Conservation (phyloP, 345 rosid species). For the Dovyalis caffra region DNA sequence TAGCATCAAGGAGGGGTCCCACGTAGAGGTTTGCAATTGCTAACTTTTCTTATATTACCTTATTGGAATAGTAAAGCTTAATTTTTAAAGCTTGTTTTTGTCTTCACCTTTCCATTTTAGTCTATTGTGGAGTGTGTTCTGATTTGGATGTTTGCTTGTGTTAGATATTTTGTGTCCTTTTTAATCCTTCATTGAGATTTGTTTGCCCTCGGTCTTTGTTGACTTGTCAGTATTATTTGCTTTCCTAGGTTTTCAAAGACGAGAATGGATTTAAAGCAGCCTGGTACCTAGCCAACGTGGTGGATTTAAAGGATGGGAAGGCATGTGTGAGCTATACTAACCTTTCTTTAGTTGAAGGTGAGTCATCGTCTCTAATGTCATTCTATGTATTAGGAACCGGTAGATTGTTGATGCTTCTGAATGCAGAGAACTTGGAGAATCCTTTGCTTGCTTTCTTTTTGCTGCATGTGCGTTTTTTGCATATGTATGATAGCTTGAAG, state of each 20-base stretch:
- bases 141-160: not conserved
- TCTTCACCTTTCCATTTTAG: not conserved
- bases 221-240: not conserved
- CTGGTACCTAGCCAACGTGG: constrained; percentile 78
- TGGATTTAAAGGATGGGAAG: constrained; percentile 68
- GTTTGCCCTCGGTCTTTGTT: not conserved
- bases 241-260: constrained; percentile 70
- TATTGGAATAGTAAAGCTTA: not conserved
- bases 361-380: constrained; percentile 16
- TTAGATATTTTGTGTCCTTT: not conserved
- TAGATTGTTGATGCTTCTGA: constrained; percentile 1
- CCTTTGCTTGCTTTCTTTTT: not conserved
- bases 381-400: not conserved
- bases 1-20: constrained; percentile 65
- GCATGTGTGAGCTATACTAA: constrained; percentile 73
- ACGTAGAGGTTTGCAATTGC: constrained; percentile 65
- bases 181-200: not conserved
- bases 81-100: not conserved
- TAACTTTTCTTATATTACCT: not conserved
- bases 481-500: not conserved
- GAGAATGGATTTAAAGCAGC: constrained; percentile 60
- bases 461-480: not conserved
- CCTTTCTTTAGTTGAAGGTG: constrained; percentile 67
- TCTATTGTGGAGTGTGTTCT: not conserved
- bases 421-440: not conserved